These are phyloP conservation scores for Gossypium schwendimanii DNA, from an alignment of 441 rosid genomes.

Conservation along the genomic window DNA sequence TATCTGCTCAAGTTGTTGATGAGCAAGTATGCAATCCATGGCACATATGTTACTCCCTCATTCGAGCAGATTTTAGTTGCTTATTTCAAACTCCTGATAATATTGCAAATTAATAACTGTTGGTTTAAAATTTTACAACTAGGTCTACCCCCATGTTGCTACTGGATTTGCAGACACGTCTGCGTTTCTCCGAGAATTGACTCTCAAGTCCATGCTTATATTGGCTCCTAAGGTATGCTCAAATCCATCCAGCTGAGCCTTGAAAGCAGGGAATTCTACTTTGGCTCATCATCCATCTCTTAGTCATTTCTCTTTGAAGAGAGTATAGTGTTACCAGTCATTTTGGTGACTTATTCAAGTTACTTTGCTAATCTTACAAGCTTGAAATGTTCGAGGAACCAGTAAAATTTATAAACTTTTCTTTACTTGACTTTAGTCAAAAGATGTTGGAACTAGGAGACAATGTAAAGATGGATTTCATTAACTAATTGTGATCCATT, in stretches of 20 bases:
- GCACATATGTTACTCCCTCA: constrained; percentile 3
- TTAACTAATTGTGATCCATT: not conserved
- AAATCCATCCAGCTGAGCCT: not conserved
- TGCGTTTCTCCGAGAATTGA: constrained; percentile 92
- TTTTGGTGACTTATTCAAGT: constrained; percentile 2
- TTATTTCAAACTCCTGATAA: constrained; percentile 9
- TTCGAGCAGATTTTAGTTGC: constrained; percentile 8
- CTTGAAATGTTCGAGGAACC: not conserved
- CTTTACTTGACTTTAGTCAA: not conserved
- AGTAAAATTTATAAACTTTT: not conserved
- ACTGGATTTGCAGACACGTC: constrained; percentile 90
- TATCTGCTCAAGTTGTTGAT: constrained; percentile 79
- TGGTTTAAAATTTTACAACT: constrained; percentile 15
- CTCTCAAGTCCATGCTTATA: constrained; percentile 96
- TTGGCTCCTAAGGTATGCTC: constrained; percentile 87
- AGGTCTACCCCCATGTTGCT: constrained; percentile 93
- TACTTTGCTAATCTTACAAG: not conserved
- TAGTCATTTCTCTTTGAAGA: not conserved
- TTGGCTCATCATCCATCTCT: not conserved
- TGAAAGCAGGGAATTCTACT: not conserved
- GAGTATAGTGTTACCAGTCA: not conserved
- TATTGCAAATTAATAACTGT: constrained; percentile 14
- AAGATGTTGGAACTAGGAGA: not conserved
- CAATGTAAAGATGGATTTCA: not conserved
- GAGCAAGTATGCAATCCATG: constrained; percentile 66